Evolutionary conservation across 768 basidiomycete species (phyloP).

Genomic region (Lactarius akahatsu): DNA sequence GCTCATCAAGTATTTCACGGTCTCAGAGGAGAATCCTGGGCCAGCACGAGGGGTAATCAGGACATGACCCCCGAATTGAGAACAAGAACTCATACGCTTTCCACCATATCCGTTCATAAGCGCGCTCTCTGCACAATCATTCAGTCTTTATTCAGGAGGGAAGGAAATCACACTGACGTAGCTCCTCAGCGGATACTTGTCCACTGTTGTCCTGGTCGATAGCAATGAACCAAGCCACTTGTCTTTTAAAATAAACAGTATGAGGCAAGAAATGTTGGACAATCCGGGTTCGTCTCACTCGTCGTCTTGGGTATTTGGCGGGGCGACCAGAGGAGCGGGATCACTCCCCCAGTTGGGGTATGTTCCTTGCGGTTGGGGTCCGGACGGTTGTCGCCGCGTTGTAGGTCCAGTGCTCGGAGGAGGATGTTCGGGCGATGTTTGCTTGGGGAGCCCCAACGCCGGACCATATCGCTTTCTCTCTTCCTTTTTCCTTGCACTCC

Average conservation of each 20-base stretch:
- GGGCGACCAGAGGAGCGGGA: neutral
- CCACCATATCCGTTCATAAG: constrained; percentile 13
- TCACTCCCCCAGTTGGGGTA: neutral
- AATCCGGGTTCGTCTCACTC: neutral
- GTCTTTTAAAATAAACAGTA: neutral
- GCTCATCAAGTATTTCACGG: constrained; percentile 14
- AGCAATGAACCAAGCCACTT: constrained; percentile 7
- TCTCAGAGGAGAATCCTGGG: neutral
- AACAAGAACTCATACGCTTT: constrained; percentile 1
- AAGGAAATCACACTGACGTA: constrained; percentile 1
- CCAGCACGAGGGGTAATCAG: neutral
- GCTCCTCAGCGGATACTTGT: constrained; percentile 9
- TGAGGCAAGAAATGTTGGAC: neutral
- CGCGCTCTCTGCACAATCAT: constrained; percentile 4
- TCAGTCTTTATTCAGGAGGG: neutral
- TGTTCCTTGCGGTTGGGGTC: neutral
- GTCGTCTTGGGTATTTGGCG: neutral
- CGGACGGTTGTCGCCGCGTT: neutral
- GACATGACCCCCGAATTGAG: neutral
- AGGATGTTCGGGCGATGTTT: neutral
- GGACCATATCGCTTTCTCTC: neutral
- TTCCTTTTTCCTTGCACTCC: neutral
- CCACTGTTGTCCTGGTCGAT: constrained; percentile 16
- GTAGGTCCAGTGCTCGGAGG: neutral
- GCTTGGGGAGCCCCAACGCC: neutral